Evolutionary conservation across 2,329 filamentous ascomycete species (phyloP).

Genomic region (Septoria petroselini): DNA sequence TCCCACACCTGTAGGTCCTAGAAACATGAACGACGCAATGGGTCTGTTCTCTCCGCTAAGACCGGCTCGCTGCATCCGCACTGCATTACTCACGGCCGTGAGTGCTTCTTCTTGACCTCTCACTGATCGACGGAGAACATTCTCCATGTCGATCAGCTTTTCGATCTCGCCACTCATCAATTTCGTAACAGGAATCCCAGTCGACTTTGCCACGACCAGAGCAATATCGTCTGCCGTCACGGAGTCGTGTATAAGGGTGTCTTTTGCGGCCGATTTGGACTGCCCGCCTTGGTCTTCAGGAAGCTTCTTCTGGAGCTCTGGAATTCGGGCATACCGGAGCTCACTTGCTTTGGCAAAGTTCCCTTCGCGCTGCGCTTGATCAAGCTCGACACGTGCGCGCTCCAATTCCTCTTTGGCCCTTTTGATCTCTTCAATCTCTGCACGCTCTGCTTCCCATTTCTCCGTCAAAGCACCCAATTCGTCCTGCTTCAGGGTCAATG

Average conservation of each 20-base stretch:
- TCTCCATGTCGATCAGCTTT: constrained; percentile 94
- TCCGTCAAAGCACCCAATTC: constrained; percentile 72
- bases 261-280: constrained; percentile 30
- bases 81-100: constrained; percentile 84
- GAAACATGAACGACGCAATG: constrained; percentile 93
- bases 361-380: constrained; percentile 80
- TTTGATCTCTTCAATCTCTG: constrained; percentile 83
- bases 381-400: constrained; percentile 76
- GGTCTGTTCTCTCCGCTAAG: constrained; percentile 88
- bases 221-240: constrained; percentile 96
- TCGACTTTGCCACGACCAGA: constrained; percentile 82
- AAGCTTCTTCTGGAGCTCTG: constrained; percentile 71
- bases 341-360: constrained; percentile 91
- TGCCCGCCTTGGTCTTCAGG: constrained; percentile 67
- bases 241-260: constrained; percentile 80
- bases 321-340: constrained; percentile 83
- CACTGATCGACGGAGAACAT: constrained; percentile 76
- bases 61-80: constrained; percentile 88
- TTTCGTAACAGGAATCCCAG: constrained; percentile 89
- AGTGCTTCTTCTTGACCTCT: constrained; percentile 93
- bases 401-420: constrained; percentile 85
- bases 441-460: constrained; percentile 86
- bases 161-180: constrained; percentile 91
- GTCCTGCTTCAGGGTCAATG: constrained; percentile 71
- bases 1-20: constrained; percentile 92